Evolutionary conservation across 2,329 filamentous ascomycete genomes (phyloP).

Genomic region (Ramularia collo-cygni): DNA sequence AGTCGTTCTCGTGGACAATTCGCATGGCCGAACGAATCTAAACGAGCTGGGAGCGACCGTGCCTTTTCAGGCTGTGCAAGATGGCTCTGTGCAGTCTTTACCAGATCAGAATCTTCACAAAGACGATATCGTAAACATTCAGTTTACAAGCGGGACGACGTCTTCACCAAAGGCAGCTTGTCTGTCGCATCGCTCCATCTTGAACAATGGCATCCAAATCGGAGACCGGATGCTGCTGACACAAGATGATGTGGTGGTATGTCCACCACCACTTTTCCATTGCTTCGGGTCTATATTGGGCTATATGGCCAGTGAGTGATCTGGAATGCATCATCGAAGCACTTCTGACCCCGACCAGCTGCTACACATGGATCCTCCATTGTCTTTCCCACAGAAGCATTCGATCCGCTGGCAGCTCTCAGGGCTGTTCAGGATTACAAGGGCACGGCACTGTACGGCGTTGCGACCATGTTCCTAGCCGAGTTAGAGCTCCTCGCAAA

Average conservation of each 20-base stretch:
- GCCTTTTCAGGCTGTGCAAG: conserved; percentile 40
- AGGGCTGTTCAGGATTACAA: conserved; percentile 55
- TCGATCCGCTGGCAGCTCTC: conserved; percentile 70
- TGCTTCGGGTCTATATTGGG: conserved; percentile 90
- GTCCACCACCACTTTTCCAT: conserved; percentile 53
- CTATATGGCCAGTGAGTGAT: conserved; percentile 69
- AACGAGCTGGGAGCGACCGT: conserved; percentile 38
- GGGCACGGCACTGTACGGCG: conserved; percentile 72
- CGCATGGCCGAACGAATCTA: conserved; percentile 47
- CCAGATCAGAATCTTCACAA: conserved; percentile 45
- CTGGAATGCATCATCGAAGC: too few relatives aligned
- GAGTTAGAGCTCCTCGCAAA: conserved; percentile 65
- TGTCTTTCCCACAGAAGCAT: conserved; percentile 79
- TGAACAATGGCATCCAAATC: conserved; percentile 87
- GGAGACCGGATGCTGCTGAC: conserved; percentile 77
- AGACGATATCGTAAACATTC: conserved; percentile 80
- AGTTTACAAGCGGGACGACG: conserved; percentile 96
- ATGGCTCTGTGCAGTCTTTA: conserved; percentile 33
- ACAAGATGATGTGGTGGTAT: conserved; percentile 61
- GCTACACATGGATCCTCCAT: conserved; percentile 76
- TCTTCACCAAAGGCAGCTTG: conserved; percentile 82
- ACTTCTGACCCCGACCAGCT: conserved; percentile 27
- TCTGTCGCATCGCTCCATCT: conserved; percentile 73
- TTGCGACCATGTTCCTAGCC: conserved; percentile 91
- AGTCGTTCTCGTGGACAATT: conserved; percentile 76